phyloP scores from a whole-genome alignment of 163 green algal species.

The Botryococcus braunii region DNA sequence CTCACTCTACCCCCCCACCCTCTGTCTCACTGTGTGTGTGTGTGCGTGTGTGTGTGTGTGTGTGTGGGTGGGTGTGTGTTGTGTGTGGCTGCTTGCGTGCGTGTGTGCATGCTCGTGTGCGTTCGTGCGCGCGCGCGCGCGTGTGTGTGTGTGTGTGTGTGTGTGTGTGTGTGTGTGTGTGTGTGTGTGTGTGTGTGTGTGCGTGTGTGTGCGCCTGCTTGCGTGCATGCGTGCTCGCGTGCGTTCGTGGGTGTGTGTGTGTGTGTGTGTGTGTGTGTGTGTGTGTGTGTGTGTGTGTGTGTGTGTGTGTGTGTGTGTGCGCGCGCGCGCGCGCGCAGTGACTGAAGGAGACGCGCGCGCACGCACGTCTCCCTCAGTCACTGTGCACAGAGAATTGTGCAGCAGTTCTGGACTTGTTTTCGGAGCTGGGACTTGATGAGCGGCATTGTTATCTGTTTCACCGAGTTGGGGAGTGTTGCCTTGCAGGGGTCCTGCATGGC shows the following conservation, averaged over 20 bases:
- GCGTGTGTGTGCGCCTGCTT: slow-evolving; percentile 9
- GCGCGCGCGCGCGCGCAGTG: neutral
- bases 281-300: neutral
- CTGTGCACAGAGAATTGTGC: too few species aligned
- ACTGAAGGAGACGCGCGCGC: neutral
- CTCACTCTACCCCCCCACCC: too few species aligned
- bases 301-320: neutral
- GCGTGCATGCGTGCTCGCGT: neutral
- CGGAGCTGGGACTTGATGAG: too few species aligned
- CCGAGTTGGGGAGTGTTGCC: too few species aligned
- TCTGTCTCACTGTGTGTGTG: neutral
- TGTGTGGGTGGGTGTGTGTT: slow-evolving; percentile 1
- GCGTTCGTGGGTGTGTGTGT: neutral
- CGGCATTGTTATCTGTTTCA: too few species aligned
- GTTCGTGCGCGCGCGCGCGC: neutral
- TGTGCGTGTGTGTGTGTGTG: neutral
- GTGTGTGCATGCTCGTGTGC: neutral
- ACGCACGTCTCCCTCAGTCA: neutral
- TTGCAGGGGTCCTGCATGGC: slow-evolving; percentile 64
- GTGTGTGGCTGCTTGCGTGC: neutral
- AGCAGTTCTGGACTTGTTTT: too few species aligned
- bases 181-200: neutral
- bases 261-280: neutral
- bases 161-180: neutral
- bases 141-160: neutral